Base-by-base conservation (phyloP, 371 early-diverging fungal species). In the Saksenaea oblongispora region DNA sequence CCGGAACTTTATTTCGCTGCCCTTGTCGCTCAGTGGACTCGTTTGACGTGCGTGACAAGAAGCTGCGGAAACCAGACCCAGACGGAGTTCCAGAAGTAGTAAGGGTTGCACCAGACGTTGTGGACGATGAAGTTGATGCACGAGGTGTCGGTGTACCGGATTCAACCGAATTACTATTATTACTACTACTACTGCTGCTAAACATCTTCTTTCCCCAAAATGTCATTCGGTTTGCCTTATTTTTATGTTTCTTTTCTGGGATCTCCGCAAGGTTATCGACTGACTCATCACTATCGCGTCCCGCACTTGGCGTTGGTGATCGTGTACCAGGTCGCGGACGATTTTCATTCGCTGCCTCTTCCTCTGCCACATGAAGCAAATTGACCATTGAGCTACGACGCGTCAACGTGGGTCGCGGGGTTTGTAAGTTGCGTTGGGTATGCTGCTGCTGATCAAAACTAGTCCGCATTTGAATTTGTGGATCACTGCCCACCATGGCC, bases 171-270 rank as follows among this genome's bases (percentile, higher is more conserved):
- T 10, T 34, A 53, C 11, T 18, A 14, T 14, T 15, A n/a, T 34
- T 56, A 56, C 31, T 37, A 17, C 27, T 56, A 34, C 58, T 63
- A 14, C 35, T 64, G 17, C 71, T 75, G 47, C 70, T 71, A 53
- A 77, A 69, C 79, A 82, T 77, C 42, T 77, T 79, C 56, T 79
- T 79, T 18, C 79, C 76, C 79, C 79, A 82, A 53, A 82, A 77
- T 0, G 82, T 82, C 79, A 82, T 82, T 14, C 82, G 72, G 42
- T 82, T 77, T 10, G 75, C 71, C 57, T 79, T 82, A 36, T 76
- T 77, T 34, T 78, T 65, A 0, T 70, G 58, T 62, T 79, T 76
- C 56, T 79, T 77, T 14, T 82, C 79, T 9, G 66, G 51, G 2
- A 13, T 61, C 26, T 60, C 63, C 17, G 36, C 57, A 11, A 39